These are phyloP conservation scores for Taphrina deformans DNA, from an alignment of 1,139 yeast species.

Conservation along the genomic window DNA sequence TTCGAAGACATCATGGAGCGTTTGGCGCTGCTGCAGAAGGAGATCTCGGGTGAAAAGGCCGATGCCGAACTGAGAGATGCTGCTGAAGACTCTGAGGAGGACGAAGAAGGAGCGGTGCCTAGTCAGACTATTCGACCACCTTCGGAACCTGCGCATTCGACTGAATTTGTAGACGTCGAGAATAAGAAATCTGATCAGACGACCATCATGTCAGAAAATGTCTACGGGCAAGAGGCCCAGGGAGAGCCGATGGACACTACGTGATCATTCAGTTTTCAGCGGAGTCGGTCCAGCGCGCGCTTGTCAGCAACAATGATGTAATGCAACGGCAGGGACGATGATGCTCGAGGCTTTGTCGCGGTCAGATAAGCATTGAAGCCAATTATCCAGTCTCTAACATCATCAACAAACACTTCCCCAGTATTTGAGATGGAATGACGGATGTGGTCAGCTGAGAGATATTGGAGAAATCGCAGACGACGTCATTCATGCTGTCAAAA, in stretches of 20 bases:
- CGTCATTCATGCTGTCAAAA: not conserved
- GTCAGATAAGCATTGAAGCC: no score
- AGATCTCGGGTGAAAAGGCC: slow-evolving; percentile 12
- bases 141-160: not conserved
- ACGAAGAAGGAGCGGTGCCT: not conserved
- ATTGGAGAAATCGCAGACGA: not conserved
- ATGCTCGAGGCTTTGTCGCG: no score
- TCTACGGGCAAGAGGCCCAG: not conserved
- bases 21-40: not conserved
- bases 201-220: not conserved
- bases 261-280: no score
- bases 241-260: not conserved
- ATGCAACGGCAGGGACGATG: no score
- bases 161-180: not conserved
- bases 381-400: no score
- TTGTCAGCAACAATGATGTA: not conserved
- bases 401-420: not conserved
- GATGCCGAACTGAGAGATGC: slow-evolving; percentile 18
- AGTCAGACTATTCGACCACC: not conserved
- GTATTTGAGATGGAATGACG: not conserved
- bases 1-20: slow-evolving; percentile 12
- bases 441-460: not conserved
- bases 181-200: not conserved
- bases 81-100: slow-evolving; percentile 31
- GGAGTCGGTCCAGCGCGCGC: no score